phyloP scores from a whole-genome alignment of 2,329 filamentous ascomycete species.

The Basipetospora sp. region DNA sequence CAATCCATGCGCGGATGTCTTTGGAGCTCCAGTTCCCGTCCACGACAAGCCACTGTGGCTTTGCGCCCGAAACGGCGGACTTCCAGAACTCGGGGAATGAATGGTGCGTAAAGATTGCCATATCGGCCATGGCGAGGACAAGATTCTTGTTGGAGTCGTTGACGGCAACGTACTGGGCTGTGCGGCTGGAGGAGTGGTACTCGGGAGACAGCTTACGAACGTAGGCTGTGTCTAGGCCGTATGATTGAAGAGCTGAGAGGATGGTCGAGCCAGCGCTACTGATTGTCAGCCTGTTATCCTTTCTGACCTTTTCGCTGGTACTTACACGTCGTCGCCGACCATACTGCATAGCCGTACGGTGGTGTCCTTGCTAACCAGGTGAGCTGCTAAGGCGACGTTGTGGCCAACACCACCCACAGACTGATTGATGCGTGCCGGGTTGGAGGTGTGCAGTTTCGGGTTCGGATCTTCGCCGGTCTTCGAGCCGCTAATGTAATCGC shows the following conservation, averaged over 20 bases:
- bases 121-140: conserved; percentile 88
- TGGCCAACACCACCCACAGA: conserved; percentile 82
- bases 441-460: conserved; percentile 62
- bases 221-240: conserved; percentile 49
- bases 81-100: conserved; percentile 44
- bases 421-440: conserved; percentile 66
- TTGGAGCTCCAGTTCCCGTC: conserved; percentile 72
- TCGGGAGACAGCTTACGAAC: conserved; percentile 42
- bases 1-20: conserved; percentile 54
- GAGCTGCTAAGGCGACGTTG: conserved; percentile 77
- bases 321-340: conserved; percentile 62
- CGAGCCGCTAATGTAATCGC: conserved; percentile 44
- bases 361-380: conserved; percentile 43
- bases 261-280: conserved; percentile 54
- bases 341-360: conserved; percentile 65
- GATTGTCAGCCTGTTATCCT: neutral
- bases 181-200: conserved; percentile 42
- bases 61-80: conserved; percentile 37
- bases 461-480: conserved; percentile 12
- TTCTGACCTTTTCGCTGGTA: no score
- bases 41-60: conserved; percentile 64
- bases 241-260: conserved; percentile 46
- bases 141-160: conserved; percentile 75
- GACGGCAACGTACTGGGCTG: conserved; percentile 81
- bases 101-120: conserved; percentile 60